phyloP scores from a whole-genome alignment of 768 basidiomycete genomes.

The Leccinum subgranulosum region DNA sequence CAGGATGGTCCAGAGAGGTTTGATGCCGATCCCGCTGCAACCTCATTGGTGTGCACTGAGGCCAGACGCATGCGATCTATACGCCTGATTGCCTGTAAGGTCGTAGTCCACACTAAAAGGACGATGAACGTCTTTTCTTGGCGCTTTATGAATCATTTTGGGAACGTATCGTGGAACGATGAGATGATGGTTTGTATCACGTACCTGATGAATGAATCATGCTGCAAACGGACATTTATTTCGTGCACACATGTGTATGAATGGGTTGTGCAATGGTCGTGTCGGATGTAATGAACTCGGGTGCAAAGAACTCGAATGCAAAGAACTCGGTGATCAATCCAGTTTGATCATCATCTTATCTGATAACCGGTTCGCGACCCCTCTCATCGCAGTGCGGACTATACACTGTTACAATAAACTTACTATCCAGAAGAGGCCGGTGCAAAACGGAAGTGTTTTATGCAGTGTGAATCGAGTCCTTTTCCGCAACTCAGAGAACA shows the following conservation, averaged over 20 bases:
- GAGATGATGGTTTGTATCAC: background rate
- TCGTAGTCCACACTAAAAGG: background rate
- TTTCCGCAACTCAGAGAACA: no score
- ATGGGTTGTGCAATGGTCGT: background rate
- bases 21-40: conserved; percentile 48
- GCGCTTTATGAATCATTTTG: background rate
- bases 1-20: conserved; percentile 47
- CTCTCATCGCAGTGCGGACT: no score
- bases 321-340: background rate
- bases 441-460: no score
- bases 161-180: background rate
- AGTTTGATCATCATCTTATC: background rate
- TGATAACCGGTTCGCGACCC: background rate
- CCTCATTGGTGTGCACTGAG: conserved; percentile 56
- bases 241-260: background rate
- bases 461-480: no score
- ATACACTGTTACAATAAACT: no score
- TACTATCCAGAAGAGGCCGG: no score
- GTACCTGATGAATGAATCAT: background rate
- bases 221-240: background rate
- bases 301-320: background rate
- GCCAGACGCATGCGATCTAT: conserved; percentile 42
- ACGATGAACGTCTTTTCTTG: background rate
- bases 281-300: background rate
- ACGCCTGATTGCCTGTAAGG: conserved; percentile 10